A percentile compares a stretch with the other conserved stretches of the same genome.
Evolutionary conservation across 495 filamentous ascomycete species (phyloP).

Genomic region (Podospora tetraspora): DNA sequence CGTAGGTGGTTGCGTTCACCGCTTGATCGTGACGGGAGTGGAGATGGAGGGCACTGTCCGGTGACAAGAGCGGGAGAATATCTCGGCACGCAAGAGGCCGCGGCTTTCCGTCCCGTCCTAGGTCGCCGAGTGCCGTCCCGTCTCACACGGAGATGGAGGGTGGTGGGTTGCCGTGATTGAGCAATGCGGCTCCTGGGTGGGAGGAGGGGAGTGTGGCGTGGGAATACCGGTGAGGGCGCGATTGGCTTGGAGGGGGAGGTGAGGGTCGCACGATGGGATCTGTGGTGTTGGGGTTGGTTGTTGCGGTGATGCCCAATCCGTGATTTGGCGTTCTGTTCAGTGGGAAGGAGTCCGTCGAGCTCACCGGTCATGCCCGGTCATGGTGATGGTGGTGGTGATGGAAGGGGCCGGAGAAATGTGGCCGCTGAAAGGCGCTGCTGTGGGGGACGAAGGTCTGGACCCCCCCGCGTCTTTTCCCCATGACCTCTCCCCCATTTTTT

Average conservation of each 20-base stretch:
- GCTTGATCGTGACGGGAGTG: neutral
- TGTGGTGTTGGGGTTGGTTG: neutral
- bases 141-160: neutral
- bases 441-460: neutral
- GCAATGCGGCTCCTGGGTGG: neutral
- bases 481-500: neutral
- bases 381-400: neutral
- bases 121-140: neutral
- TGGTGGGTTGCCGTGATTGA: neutral
- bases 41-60: neutral
- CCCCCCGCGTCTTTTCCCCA: neutral
- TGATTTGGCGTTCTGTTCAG: too few relatives aligned
- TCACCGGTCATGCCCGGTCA: neutral
- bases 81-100: neutral
- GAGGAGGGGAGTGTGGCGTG: neutral
- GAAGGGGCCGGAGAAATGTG: neutral
- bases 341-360: neutral
- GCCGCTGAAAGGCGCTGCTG: neutral
- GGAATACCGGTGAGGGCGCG: neutral
- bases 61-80: neutral
- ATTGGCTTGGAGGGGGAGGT: neutral
- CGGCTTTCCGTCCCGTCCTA: neutral
- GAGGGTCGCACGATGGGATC: neutral
- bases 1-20: neutral
- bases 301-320: neutral